Evolutionary conservation across 257 asterid genomes (phyloP).

Genomic region (Fraxinus quadrangulata): DNA sequence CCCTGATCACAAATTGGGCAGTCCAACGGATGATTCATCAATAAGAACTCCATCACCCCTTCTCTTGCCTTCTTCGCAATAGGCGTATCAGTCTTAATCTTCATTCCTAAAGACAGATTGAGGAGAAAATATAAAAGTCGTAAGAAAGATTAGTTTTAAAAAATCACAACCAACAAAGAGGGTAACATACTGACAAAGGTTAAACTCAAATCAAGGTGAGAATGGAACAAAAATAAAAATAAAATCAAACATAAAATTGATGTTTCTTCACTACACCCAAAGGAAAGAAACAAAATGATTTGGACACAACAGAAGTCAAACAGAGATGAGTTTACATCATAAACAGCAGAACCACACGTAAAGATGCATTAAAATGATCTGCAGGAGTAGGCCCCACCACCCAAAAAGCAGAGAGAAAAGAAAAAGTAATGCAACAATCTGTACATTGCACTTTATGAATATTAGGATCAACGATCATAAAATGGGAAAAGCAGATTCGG

Average conservation of each 20-base stretch:
- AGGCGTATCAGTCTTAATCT: slow-evolving; percentile 92
- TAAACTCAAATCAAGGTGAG: neutral
- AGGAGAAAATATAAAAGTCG: slow-evolving; percentile 13
- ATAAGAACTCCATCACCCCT: slow-evolving; percentile 96
- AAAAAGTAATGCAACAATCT: neutral
- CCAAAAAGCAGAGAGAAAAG: neutral
- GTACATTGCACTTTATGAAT: neutral
- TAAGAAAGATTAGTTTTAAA: neutral
- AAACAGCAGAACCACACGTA: neutral
- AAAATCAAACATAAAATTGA: neutral
- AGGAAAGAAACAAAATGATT: neutral
- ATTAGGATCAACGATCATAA: neutral
- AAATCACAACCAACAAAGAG: neutral
- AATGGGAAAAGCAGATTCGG: neutral
- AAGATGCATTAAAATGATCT: neutral
- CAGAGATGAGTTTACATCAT: neutral
- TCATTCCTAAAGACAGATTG: slow-evolving; percentile 68
- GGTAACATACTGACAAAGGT: neutral
- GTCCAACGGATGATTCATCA: slow-evolving; percentile 96
- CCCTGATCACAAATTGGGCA: slow-evolving; percentile 99
- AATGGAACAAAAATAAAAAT: neutral
- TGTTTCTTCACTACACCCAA: neutral
- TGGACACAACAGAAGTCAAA: neutral
- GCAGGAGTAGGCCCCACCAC: neutral
- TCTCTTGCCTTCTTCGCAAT: slow-evolving; percentile 96